Evolutionary conservation across 768 basidiomycete genomes (phyloP).

Genomic region (Rhodotorula paludigena): DNA sequence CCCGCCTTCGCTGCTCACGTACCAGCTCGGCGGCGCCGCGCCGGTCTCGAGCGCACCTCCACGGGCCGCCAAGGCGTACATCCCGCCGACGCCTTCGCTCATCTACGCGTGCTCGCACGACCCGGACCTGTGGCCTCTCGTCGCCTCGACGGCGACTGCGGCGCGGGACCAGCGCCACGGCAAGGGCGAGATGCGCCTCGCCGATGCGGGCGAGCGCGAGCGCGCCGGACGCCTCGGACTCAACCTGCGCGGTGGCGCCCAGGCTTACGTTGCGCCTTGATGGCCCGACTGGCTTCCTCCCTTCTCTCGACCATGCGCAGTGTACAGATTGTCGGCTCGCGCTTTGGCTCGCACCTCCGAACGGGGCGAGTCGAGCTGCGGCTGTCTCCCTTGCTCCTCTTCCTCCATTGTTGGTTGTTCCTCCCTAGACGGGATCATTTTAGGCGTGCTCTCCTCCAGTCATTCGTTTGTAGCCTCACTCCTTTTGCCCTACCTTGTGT

Average conservation of each 20-base stretch:
- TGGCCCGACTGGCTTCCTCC: not conserved
- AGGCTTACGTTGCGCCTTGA: not conserved
- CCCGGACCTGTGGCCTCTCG: conserved; percentile 14
- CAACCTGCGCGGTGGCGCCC: not conserved
- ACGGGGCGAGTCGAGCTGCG: too few relatives aligned
- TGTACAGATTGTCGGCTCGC: too few relatives aligned
- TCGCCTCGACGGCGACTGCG: not conserved
- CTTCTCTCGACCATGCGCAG: too few relatives aligned
- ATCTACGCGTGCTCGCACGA: conserved; percentile 13
- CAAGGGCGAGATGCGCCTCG: not conserved
- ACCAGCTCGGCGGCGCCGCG: not conserved
- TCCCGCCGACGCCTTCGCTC: conserved; percentile 4
- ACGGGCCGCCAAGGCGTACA: not conserved
- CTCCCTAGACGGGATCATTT: too few relatives aligned
- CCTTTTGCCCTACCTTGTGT: too few relatives aligned
- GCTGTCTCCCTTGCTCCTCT: too few relatives aligned
- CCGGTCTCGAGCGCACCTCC: not conserved
- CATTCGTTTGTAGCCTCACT: not conserved
- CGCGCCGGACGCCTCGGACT: not conserved
- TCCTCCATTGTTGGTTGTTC: too few relatives aligned
- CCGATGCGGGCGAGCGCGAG: not conserved
- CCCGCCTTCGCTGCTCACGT: not conserved
- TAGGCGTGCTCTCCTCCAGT: not conserved
- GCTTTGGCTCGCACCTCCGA: too few relatives aligned
- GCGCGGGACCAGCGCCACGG: not conserved